Evolutionary conservation across 345 rosid species (phyloP).

Genomic region (Moricandia moricandioides): DNA sequence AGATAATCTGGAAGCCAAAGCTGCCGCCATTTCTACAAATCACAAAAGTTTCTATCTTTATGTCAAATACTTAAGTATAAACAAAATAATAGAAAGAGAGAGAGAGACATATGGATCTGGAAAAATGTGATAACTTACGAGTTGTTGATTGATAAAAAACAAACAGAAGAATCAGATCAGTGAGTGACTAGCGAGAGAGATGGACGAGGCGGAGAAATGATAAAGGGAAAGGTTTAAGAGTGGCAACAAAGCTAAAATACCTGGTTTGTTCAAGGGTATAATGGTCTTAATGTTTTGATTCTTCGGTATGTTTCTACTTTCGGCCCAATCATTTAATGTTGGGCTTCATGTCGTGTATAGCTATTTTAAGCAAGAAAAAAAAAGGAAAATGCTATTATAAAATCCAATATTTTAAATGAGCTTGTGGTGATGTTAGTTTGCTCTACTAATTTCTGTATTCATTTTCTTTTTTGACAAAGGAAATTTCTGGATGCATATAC

Average conservation of each 20-base stretch:
- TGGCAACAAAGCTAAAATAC: conserved; percentile 8
- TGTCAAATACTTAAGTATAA: background rate
- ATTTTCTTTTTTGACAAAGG: too few species aligned
- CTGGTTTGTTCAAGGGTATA: background rate
- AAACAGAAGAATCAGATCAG: background rate
- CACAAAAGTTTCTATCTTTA: background rate
- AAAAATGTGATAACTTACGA: background rate
- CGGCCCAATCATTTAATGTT: background rate
- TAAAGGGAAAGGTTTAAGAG: conserved; percentile 21
- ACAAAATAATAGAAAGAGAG: background rate
- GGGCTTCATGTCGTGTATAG: conserved; percentile 4
- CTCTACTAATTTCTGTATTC: too few species aligned
- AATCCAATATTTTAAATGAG: background rate
- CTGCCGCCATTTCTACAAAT: conserved; percentile 35
- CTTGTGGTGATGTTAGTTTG: background rate
- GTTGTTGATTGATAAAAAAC: background rate
- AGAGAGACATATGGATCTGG: background rate
- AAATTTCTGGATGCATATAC: too few species aligned
- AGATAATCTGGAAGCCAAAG: conserved; percentile 32
- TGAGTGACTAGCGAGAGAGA: background rate
- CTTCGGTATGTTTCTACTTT: conserved; percentile 14
- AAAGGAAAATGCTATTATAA: background rate
- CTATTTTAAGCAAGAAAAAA: background rate
- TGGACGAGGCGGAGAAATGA: background rate
- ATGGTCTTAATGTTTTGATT: background rate